Base-by-base conservation (phyloP, 306 rosid genomes). In the Citrullus mucosospermus region DNA sequence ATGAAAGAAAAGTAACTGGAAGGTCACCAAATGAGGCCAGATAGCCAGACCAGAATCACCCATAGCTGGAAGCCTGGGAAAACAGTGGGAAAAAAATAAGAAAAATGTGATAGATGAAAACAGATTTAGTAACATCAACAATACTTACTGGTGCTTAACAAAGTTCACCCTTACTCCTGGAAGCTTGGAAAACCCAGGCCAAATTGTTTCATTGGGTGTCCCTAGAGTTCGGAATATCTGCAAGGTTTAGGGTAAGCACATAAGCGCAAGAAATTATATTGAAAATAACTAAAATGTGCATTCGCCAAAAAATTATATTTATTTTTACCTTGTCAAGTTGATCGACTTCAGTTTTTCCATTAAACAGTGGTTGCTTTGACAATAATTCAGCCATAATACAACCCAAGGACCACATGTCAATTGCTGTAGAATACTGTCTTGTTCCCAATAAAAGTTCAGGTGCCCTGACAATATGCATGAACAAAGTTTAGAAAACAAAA, bases 51-150 rank as follows among this genome's bases (percentile, higher is more conserved):
- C 91, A 95, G 97, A 91, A 90, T 91, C 97, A 95, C 97, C 97
- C 92, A 95, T 86, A 92, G 97, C 91, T 89, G 97, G 96, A 90
- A 92, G 98, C 97, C 98, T 95, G 98, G 93, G 97, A 95, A 94
- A 95, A 95, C 93, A 92, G 95, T 82, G 90, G 93, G 90, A 85
- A 78, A 78, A 54, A 74, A 28, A 74, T 74, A 74, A 74, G 78
- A 74, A 56, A 32, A 74, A 53, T 53, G 62, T 6, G 34, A 74
- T 74, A 9, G 62, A 36, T 53, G 11, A 32, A 53, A 28, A 28
- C 9, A 6, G 78, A 74, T 74, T 53, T 30, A 53, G 78, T 50
- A 36, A 74, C 59, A 74, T 53, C 78, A 74, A 74, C 50, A 66
- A 83, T 83, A 91, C 99, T 91, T 88, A 96, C 99, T 91, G 98